Percentiles rank a stretch among this genome's conserved stretches.
Evolutionary conservation across 805 yeast genomes (phyloP).

Genomic region (Kodamaea sagamina): DNA sequence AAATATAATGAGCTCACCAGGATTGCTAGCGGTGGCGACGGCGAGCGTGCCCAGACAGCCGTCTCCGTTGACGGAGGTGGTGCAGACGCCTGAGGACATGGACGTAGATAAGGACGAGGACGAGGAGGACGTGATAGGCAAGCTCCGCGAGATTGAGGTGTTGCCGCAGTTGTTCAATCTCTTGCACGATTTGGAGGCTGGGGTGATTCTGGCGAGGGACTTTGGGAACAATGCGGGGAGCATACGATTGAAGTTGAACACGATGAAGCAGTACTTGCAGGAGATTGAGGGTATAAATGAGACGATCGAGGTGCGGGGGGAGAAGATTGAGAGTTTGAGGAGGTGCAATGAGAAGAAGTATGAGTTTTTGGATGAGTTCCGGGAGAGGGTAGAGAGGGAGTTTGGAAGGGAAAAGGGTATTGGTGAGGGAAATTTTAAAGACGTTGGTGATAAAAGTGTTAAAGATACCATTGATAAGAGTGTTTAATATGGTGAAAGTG

Average conservation of each 20-base stretch:
- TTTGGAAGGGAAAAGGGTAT: background rate
- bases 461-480: background rate
- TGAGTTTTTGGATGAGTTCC: constrained; percentile 23
- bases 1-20: too few species aligned
- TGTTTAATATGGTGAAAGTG: background rate
- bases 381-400: constrained; percentile 16
- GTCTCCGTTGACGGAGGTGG: constrained; percentile 1
- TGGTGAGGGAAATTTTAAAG: background rate
- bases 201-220: constrained; percentile 42
- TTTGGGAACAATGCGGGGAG: constrained; percentile 48
- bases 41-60: background rate
- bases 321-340: constrained; percentile 33
- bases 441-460: background rate
- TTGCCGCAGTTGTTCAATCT: constrained; percentile 40
- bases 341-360: constrained; percentile 30
- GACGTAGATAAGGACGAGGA: constrained; percentile 13
- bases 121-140: constrained; percentile 20
- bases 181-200: constrained; percentile 36
- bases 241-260: constrained; percentile 42
- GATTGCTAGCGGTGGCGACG: background rate
- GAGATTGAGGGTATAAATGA: constrained; percentile 48
- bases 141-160: constrained; percentile 33
- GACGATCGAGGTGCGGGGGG: constrained; percentile 38
- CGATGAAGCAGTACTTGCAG: constrained; percentile 36
- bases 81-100: constrained; percentile 12